A percentile compares a stretch with the other conserved stretches of the same genome.
Evolutionary conservation across 768 basidiomycete species (phyloP).

Genomic region (Steccherinum ochraceum): DNA sequence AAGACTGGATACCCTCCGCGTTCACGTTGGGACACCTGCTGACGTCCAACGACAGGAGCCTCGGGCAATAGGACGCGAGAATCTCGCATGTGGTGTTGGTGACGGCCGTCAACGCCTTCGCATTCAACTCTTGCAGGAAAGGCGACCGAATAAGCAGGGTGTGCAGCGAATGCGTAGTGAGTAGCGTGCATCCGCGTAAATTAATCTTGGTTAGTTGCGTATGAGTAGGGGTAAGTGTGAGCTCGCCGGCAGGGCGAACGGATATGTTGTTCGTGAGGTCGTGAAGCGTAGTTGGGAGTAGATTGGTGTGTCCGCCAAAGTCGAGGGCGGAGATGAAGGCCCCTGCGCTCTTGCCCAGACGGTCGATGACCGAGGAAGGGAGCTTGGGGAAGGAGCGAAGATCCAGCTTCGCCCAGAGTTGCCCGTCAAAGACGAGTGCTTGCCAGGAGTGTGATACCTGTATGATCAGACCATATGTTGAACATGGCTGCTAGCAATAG

Average conservation of each 20-base stretch:
- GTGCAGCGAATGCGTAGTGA: slow-evolving; percentile 66
- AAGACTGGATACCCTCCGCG: slow-evolving; percentile 52
- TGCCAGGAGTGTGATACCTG: slow-evolving; percentile 80
- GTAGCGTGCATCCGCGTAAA: slow-evolving; percentile 61
- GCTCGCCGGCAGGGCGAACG: slow-evolving; percentile 25
- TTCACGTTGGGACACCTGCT: slow-evolving; percentile 66
- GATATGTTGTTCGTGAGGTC: slow-evolving; percentile 51
- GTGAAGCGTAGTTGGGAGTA: slow-evolving; percentile 43
- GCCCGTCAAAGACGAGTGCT: slow-evolving; percentile 72
- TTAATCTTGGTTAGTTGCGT: slow-evolving; percentile 71
- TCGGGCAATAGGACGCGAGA: slow-evolving; percentile 51
- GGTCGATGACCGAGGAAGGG: slow-evolving; percentile 42
- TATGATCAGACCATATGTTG: slow-evolving; percentile 9
- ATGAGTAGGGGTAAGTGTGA: slow-evolving; percentile 21
- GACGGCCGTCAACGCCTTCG: slow-evolving; percentile 66
- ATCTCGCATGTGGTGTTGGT: slow-evolving; percentile 71
- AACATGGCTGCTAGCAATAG: background rate
- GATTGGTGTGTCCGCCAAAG: slow-evolving; percentile 51
- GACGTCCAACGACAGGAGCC: slow-evolving; percentile 58
- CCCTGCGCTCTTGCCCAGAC: slow-evolving; percentile 50
- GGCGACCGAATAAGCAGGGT: slow-evolving; percentile 63
- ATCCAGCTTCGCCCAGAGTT: slow-evolving; percentile 72
- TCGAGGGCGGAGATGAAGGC: slow-evolving; percentile 60
- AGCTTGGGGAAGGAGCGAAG: slow-evolving; percentile 56
- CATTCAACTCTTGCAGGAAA: slow-evolving; percentile 45